A percentile compares a stretch with the other conserved stretches of the same genome.
These are phyloP conservation scores for Pseudophaeomoniella oleicola DNA, from an alignment of 2,329 filamentous ascomycete genomes.

Conservation along the genomic window DNA sequence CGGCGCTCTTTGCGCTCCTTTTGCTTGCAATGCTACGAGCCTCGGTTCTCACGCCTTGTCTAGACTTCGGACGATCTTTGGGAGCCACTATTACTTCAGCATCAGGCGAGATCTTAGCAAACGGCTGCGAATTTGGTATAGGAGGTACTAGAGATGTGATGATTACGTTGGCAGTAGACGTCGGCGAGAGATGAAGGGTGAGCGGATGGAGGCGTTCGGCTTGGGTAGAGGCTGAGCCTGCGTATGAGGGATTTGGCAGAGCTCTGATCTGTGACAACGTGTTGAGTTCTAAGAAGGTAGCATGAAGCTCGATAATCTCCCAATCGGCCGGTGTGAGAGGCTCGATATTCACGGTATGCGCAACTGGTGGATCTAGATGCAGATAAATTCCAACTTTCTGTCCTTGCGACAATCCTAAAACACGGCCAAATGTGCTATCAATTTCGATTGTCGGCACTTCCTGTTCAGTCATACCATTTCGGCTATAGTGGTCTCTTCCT, in stretches of 20 bases:
- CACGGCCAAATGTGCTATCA: slow-evolving; percentile 67
- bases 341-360: slow-evolving; percentile 93
- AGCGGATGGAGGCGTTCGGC: slow-evolving; percentile 56
- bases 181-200: slow-evolving; percentile 85
- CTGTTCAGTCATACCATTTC: slow-evolving; percentile 65
- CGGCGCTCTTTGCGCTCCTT: slow-evolving; percentile 58
- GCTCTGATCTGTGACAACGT: slow-evolving; percentile 85
- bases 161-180: slow-evolving; percentile 83
- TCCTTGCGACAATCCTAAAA: slow-evolving; percentile 64
- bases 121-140: slow-evolving; percentile 52
- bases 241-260: slow-evolving; percentile 68
- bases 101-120: slow-evolving; percentile 85
- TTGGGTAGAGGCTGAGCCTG: slow-evolving; percentile 28
- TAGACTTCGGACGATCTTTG: slow-evolving; percentile 62
- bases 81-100: slow-evolving; percentile 96
- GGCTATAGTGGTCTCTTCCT: slow-evolving; percentile 23
- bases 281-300: slow-evolving; percentile 88
- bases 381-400: slow-evolving; percentile 58
- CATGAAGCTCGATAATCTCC: slow-evolving; percentile 96
- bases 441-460: slow-evolving; percentile 70
- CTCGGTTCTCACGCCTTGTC: slow-evolving; percentile 50
- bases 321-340: slow-evolving; percentile 90
- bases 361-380: slow-evolving; percentile 79
- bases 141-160: slow-evolving; percentile 71
- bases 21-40: slow-evolving; percentile 67